These are phyloP conservation scores for Colletotrichum plurivorum DNA, from an alignment of 2,329 filamentous ascomycete species.

Conservation along the genomic window DNA sequence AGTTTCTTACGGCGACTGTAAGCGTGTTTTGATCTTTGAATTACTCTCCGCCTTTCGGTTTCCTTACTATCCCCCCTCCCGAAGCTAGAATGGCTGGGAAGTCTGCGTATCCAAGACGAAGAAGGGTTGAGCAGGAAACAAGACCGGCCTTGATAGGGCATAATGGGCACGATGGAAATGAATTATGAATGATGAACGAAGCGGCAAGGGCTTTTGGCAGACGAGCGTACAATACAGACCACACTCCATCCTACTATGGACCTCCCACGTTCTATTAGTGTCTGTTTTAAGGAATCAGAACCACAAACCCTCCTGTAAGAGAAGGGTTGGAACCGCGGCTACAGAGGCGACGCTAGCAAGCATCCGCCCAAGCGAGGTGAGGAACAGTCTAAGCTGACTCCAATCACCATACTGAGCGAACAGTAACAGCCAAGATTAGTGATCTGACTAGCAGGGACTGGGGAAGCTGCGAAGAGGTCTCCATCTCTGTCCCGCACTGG, in stretches of 20 bases:
- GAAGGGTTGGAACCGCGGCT: neutral
- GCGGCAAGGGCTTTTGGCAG: neutral
- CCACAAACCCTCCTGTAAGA: neutral
- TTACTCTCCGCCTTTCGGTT: neutral
- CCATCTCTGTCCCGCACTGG: no score
- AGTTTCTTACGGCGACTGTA: neutral
- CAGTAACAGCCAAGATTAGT: neutral
- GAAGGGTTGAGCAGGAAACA: no score
- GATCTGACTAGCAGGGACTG: neutral
- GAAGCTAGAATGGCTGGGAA: no score
- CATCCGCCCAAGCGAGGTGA: conserved; percentile 11
- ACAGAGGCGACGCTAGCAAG: neutral
- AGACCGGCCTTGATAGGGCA: neutral
- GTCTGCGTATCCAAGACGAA: no score
- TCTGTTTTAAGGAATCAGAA: neutral
- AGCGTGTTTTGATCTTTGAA: neutral
- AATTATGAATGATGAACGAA: neutral
- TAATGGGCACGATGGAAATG: neutral
- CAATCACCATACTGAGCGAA: no score
- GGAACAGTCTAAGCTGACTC: neutral
- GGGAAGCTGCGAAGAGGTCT: neutral
- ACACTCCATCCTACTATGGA: neutral
- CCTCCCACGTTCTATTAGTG: no score
- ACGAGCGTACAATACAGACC: neutral
- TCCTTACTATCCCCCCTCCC: no score